Percentiles rank a stretch among this genome's conserved stretches.
These are phyloP conservation scores for Litchi chinensis DNA, from an alignment of 345 rosid genomes.

Conservation along the genomic window DNA sequence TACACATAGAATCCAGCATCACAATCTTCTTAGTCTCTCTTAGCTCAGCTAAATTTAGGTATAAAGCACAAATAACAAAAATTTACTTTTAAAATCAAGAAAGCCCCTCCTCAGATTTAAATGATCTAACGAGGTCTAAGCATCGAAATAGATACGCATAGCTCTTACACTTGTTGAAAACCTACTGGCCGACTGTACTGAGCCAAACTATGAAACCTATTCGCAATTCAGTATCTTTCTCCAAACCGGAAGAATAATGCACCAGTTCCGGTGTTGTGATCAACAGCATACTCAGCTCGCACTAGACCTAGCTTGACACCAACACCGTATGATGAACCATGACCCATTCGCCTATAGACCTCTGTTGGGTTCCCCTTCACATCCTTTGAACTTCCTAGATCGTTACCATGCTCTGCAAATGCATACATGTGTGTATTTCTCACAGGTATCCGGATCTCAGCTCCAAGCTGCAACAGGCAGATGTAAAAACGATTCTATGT, in stretches of 20 bases:
- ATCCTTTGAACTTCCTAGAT: conserved; percentile 91
- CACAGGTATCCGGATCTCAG: conserved; percentile 89
- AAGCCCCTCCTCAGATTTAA: conserved; percentile 18
- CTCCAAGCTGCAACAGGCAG: conserved; percentile 69
- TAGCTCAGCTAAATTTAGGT: not conserved
- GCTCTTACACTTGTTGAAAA: conserved; percentile 14
- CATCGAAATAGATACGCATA: conserved; percentile 10
- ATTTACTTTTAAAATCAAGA: conserved; percentile 5
- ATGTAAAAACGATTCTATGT: not conserved
- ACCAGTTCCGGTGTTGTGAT: conserved; percentile 87
- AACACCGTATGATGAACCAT: conserved; percentile 88
- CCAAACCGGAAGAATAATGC: conserved; percentile 95
- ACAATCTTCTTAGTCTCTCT: conserved; percentile 11
- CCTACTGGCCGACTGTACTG: conserved; percentile 16
- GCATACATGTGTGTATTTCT: conserved; percentile 79
- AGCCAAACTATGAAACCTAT: conserved; percentile 9
- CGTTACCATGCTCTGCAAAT: conserved; percentile 96
- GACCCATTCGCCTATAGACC: conserved; percentile 88
- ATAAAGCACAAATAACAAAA: not conserved
- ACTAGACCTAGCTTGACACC: conserved; percentile 90
- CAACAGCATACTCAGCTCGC: conserved; percentile 94
- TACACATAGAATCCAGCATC: conserved; percentile 10
- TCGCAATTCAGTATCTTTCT: conserved; percentile 68
- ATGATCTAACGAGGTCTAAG: conserved; percentile 19
- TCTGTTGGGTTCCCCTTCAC: conserved; percentile 98